Conservation (phyloP, 139 green algal species). For the Gonium pectorale region DNA sequence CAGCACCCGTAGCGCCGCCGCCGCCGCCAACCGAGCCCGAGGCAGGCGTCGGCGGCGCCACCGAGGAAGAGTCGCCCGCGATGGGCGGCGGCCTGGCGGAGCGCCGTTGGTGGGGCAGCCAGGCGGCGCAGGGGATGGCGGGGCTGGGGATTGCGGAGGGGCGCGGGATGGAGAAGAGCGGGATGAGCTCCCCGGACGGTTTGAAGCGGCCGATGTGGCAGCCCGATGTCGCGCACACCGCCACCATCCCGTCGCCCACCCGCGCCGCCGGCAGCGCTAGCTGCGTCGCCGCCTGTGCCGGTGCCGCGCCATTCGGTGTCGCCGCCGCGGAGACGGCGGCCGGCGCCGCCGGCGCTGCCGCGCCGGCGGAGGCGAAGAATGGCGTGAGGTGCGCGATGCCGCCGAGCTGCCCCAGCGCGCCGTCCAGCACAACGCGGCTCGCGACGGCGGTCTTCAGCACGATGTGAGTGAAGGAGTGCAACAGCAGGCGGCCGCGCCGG, state of each 20-base stretch:
- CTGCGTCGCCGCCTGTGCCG: conserved; percentile 28
- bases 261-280: conserved; percentile 1
- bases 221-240: conserved; percentile 42
- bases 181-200: conserved; percentile 52
- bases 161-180: conserved; percentile 57
- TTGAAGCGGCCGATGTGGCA: conserved; percentile 61
- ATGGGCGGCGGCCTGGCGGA: conserved; percentile 2
- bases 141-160: conserved; percentile 16
- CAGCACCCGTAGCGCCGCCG: too few species aligned
- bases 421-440: conserved; percentile 44
- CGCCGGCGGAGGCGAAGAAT: conserved; percentile 33
- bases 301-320: not conserved
- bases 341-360: conserved; percentile 7
- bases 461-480: conserved; percentile 50
- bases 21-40: not conserved
- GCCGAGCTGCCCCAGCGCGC: conserved; percentile 45
- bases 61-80: not conserved
- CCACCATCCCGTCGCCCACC: conserved; percentile 64
- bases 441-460: conserved; percentile 41
- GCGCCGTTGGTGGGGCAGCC: conserved; percentile 53
- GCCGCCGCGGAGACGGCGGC: not conserved
- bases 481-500: conserved; percentile 49
- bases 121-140: conserved; percentile 39
- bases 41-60: too few species aligned
- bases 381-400: conserved; percentile 60